Conservation (phyloP, 2,329 filamentous ascomycete species). For the Exophiala aquamarina region DNA sequence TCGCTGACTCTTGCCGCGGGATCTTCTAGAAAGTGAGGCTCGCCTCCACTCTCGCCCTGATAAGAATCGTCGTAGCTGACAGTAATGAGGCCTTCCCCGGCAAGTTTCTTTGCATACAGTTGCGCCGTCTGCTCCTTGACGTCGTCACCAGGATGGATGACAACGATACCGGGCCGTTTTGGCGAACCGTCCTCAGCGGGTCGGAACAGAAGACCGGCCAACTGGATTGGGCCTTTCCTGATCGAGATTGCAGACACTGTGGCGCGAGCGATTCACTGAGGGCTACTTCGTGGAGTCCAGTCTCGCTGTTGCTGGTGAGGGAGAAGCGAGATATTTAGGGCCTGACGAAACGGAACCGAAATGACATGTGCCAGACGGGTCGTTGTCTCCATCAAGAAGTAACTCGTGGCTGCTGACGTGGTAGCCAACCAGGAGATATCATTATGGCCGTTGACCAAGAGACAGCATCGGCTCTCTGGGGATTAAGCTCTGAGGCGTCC, state of each 20-base stretch:
- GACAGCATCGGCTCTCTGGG: not conserved
- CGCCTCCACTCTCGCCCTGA: slow-evolving; percentile 29
- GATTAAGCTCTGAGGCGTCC: too few relatives aligned
- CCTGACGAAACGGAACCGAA: not conserved
- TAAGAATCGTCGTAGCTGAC: slow-evolving; percentile 29
- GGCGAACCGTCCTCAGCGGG: not conserved
- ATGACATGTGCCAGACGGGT: not conserved
- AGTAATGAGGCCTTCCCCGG: slow-evolving; percentile 19
- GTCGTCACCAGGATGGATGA: slow-evolving; percentile 31
- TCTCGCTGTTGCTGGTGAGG: not conserved
- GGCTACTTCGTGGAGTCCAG: too few relatives aligned
- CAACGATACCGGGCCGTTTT: slow-evolving; percentile 28
- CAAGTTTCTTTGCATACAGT: slow-evolving; percentile 26
- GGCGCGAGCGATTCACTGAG: not conserved
- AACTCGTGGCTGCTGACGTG: too few relatives aligned
- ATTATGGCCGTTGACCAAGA: not conserved
- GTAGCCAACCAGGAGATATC: not conserved
- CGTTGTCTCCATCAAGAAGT: not conserved
- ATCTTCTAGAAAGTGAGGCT: slow-evolving; percentile 28
- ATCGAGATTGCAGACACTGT: not conserved
- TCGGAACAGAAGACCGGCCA: slow-evolving; percentile 1
- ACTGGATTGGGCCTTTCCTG: not conserved
- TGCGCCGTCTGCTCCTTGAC: slow-evolving; percentile 32
- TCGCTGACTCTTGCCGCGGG: slow-evolving; percentile 30
- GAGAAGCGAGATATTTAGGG: not conserved